A percentile compares a stretch with the other conserved stretches of the same genome.
These are phyloP conservation scores for Leucocoprinus sp. DNA, from an alignment of 768 basidiomycete genomes.

Conservation along the genomic window DNA sequence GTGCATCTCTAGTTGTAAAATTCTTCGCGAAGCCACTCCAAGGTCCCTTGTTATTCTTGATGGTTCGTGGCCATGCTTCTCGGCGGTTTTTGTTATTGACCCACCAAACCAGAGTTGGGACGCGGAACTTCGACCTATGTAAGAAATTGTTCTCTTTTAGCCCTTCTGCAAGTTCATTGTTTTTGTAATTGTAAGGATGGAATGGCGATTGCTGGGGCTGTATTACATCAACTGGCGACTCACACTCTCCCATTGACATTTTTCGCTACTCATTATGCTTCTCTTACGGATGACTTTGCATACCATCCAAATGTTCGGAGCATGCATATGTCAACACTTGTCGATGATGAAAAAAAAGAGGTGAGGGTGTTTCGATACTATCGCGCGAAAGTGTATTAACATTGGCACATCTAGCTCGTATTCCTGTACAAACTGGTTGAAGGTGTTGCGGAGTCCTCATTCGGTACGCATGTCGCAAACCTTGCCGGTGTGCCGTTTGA, in stretches of 20 bases:
- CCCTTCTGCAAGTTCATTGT: constrained; percentile 1
- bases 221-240: constrained; percentile 90
- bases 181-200: constrained; percentile 55
- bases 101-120: constrained; percentile 63
- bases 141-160: constrained; percentile 13
- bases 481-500: constrained; percentile 84
- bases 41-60: constrained; percentile 92
- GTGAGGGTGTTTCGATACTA: constrained; percentile 29
- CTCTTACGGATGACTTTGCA: constrained; percentile 87
- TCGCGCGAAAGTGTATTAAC: background rate
- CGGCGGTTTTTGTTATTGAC: constrained; percentile 7
- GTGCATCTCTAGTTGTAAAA: constrained; percentile 62
- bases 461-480: constrained; percentile 91
- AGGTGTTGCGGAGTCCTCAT: constrained; percentile 81
- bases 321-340: constrained; percentile 93
- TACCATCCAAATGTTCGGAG: constrained; percentile 89
- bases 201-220: constrained; percentile 97
- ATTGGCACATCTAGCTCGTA: constrained; percentile 47
- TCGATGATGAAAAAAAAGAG: constrained; percentile 88
- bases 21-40: constrained; percentile 88
- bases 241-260: constrained; percentile 87
- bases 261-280: constrained; percentile 97
- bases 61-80: constrained; percentile 41
- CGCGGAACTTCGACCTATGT: constrained; percentile 94
- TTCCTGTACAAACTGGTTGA: constrained; percentile 94